phyloP scores from a whole-genome alignment of 2,329 filamentous ascomycete genomes.

The Apiospora marii region DNA sequence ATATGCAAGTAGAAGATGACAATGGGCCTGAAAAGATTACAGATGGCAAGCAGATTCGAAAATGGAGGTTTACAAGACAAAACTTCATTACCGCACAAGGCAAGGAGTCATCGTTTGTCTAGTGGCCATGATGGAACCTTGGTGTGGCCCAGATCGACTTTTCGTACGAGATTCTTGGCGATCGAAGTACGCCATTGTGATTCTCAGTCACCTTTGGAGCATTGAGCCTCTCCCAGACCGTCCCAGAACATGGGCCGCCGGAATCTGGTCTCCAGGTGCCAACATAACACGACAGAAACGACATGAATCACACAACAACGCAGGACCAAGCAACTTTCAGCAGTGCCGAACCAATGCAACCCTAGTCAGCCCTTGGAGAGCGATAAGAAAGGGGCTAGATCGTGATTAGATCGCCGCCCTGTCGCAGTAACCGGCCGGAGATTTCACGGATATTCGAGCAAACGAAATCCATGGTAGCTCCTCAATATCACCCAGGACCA shows the following conservation, averaged over 20 bases:
- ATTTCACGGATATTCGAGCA: too few relatives aligned
- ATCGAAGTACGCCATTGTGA: not conserved
- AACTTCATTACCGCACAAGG: not conserved
- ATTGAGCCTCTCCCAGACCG: not conserved
- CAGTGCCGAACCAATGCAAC: conserved; percentile 1
- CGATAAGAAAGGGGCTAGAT: not conserved
- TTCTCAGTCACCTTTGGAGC: not conserved
- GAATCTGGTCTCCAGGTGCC: not conserved
- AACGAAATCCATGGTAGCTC: not conserved
- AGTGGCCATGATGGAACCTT: not conserved
- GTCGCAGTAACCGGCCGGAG: not conserved
- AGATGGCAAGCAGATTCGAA: not conserved
- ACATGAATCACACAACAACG: not conserved
- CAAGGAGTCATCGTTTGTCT: not conserved
- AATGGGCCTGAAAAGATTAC: too few relatives aligned
- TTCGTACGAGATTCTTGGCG: not conserved
- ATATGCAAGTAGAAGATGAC: not conserved
- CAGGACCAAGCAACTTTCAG: conserved; percentile 2
- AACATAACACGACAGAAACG: not conserved
- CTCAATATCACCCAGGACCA: not conserved
- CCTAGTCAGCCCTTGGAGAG: not conserved
- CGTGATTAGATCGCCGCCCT: not conserved
- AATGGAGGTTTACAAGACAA: not conserved
- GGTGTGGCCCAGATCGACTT: not conserved
- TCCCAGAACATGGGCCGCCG: not conserved